Evolutionary conservation across 108 stramenopile genomes (phyloP).

Genomic region (Cyclotella sp.): DNA sequence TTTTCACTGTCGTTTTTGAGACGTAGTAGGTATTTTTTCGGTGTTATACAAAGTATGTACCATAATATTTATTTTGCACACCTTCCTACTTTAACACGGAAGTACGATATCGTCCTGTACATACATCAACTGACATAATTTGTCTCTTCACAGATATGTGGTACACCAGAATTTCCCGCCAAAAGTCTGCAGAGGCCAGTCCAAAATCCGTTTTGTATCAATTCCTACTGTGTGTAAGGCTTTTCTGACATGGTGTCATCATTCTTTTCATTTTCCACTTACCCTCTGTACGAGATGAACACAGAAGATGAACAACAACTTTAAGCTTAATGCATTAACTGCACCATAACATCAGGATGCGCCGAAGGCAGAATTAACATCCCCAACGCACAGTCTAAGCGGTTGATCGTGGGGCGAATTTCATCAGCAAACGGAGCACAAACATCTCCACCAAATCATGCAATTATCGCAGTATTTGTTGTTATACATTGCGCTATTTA

Average conservation of each 20-base stretch:
- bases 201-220: neutral
- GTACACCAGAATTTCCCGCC: no score
- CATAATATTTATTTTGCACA: no score
- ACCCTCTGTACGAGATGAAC: neutral
- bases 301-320: neutral
- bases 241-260: neutral
- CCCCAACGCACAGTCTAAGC: neutral
- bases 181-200: neutral
- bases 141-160: no score
- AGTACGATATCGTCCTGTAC: no score
- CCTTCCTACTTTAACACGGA: no score
- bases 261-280: neutral
- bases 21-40: no score
- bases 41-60: no score
- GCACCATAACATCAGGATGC: no score
- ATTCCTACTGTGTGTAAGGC: neutral
- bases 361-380: no score
- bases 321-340: no score
- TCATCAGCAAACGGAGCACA: neutral
- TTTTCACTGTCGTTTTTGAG: no score
- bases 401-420: neutral
- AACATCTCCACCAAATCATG: neutral
- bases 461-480: slow-evolving; percentile 6
- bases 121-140: no score
- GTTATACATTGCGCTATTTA: slow-evolving; percentile 36